Percentiles rank a stretch among this genome's conserved stretches.
Evolutionary conservation across 805 yeast genomes (phyloP).

Genomic region (Saccharomycopsis sp.): DNA sequence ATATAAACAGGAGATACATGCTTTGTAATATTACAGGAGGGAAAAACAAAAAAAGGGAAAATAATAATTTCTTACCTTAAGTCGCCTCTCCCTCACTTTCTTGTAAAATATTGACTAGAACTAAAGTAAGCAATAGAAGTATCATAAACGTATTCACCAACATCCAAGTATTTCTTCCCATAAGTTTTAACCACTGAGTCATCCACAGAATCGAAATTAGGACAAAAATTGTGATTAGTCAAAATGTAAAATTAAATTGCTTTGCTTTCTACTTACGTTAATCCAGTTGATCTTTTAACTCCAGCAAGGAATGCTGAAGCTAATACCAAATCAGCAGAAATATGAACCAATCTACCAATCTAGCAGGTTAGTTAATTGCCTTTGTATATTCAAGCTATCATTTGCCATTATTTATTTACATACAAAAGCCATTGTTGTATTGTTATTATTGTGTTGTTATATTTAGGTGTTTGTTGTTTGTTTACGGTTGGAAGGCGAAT

Average conservation of each 20-base stretch:
- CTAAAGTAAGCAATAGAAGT: constrained; percentile 61
- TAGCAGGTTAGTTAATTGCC: neutral
- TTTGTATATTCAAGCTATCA: neutral
- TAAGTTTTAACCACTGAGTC: constrained; percentile 43
- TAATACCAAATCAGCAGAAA: constrained; percentile 9
- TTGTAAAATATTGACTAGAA: constrained; percentile 65
- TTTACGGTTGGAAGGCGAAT: neutral
- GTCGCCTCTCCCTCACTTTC: too few species aligned
- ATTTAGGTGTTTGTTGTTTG: neutral
- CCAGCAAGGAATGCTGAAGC: constrained; percentile 55
- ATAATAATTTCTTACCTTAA: too few species aligned
- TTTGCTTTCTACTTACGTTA: constrained; percentile 29
- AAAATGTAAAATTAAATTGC: too few species aligned
- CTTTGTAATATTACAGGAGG: too few species aligned
- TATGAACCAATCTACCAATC: constrained; percentile 8
- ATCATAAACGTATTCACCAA: constrained; percentile 84
- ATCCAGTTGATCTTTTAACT: constrained; percentile 63
- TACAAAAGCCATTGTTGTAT: too few species aligned
- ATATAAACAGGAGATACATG: too few species aligned
- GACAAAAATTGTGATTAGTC: constrained; percentile 22
- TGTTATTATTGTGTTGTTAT: neutral
- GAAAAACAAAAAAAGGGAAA: too few species aligned
- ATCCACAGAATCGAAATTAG: constrained; percentile 42
- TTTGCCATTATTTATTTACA: too few species aligned
- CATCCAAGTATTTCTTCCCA: constrained; percentile 59